phyloP scores from a whole-genome alignment of 805 yeast species.

The Yamadazyma olivae region DNA sequence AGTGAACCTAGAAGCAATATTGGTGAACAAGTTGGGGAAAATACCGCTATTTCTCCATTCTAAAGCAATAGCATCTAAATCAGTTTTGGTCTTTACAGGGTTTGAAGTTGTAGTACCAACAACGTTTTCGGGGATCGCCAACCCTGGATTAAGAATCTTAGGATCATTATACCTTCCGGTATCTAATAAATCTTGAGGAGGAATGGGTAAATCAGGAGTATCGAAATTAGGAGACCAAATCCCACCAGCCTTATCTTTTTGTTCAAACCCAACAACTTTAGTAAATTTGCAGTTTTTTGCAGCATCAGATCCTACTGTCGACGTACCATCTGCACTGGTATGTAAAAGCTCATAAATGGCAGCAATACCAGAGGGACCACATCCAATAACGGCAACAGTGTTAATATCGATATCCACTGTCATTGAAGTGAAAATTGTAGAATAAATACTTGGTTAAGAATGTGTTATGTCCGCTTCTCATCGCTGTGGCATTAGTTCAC shows the following conservation, averaged over 20 bases:
- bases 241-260: constrained; percentile 42
- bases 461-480: no score
- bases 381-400: constrained; percentile 25
- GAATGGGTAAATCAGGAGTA: constrained; percentile 20
- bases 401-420: constrained; percentile 14
- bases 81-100: constrained; percentile 11
- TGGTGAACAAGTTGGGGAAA: constrained; percentile 38
- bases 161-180: constrained; percentile 33
- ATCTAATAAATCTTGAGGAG: constrained; percentile 29
- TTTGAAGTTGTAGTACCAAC: constrained; percentile 14
- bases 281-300: constrained; percentile 22
- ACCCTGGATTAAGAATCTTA: constrained; percentile 20
- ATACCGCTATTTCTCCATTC: constrained; percentile 41
- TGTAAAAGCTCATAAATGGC: constrained; percentile 28
- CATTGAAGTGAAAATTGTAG: no score
- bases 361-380: constrained; percentile 35
- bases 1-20: constrained; percentile 36
- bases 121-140: constrained; percentile 15
- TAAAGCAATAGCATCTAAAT: constrained; percentile 14
- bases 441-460: no score
- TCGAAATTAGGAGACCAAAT: constrained; percentile 35
- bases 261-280: constrained; percentile 43
- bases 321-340: constrained; percentile 24
- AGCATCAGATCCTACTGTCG: constrained; percentile 16
- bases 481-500: no score